These are phyloP conservation scores for Naganishia antarctica DNA, from an alignment of 768 basidiomycete species.

Conservation along the genomic window DNA sequence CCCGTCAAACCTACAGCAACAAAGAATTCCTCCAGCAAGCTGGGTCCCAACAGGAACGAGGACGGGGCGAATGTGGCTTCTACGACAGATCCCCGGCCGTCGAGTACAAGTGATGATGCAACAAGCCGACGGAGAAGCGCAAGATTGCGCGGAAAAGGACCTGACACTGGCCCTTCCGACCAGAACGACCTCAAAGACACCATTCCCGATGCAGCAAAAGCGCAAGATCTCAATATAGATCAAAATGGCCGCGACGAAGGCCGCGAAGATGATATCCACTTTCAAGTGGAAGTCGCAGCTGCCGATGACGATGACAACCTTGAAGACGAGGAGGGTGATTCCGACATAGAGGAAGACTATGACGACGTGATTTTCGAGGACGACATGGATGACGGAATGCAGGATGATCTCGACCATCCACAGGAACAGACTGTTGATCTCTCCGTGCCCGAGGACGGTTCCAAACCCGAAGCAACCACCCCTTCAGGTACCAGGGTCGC, in stretches of 20 bases:
- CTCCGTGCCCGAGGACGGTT: constrained; percentile 77
- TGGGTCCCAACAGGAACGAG: not conserved
- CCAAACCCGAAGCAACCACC: constrained; percentile 91
- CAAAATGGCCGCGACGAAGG: constrained; percentile 39
- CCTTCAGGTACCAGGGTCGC: constrained; percentile 92
- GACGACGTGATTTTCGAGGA: constrained; percentile 2
- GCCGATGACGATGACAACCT: constrained; percentile 42
- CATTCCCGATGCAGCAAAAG: not conserved
- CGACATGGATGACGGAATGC: constrained; percentile 76
- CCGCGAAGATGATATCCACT: constrained; percentile 79
- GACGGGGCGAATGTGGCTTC: no score
- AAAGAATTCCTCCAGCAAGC: constrained; percentile 48
- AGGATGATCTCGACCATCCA: constrained; percentile 58
- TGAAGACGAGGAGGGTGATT: constrained; percentile 35
- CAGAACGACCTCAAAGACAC: constrained; percentile 9
- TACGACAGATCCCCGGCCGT: not conserved
- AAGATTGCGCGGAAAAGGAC: constrained; percentile 65
- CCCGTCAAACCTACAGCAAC: no score
- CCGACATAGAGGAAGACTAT: not conserved
- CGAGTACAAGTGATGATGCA: not conserved
- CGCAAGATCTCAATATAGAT: not conserved
- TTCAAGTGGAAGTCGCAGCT: constrained; percentile 42
- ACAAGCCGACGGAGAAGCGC: constrained; percentile 71
- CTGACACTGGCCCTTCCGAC: constrained; percentile 26
- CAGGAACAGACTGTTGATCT: constrained; percentile 82